These are phyloP conservation scores for Globisporangium orthogonon DNA, from an alignment of 352 stramenopile genomes.

Conservation along the genomic window DNA sequence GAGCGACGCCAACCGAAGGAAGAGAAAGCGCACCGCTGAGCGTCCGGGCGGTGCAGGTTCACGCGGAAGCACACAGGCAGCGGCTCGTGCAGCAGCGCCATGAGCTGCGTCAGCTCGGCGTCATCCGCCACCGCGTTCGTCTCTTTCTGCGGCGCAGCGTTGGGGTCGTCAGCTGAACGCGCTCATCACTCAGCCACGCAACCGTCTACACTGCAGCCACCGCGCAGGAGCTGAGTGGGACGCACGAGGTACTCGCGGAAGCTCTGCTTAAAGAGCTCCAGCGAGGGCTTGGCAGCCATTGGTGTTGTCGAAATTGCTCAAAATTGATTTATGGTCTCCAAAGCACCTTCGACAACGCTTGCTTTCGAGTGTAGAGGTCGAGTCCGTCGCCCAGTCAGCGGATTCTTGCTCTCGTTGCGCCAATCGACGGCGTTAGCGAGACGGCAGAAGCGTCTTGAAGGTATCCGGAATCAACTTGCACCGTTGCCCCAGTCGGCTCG, in stretches of 20 bases:
- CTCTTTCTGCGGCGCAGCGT: constrained; percentile 29
- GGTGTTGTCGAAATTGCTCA: too few species aligned
- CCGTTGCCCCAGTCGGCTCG: too few species aligned
- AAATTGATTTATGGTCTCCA: not conserved
- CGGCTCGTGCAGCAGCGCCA: constrained; percentile 69
- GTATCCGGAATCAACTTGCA: too few species aligned
- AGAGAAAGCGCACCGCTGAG: constrained; percentile 20
- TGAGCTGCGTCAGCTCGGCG: constrained; percentile 50
- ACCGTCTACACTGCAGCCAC: too few species aligned
- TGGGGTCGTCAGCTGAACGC: not conserved
- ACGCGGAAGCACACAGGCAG: constrained; percentile 79
- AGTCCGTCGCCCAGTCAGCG: too few species aligned
- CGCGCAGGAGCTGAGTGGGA: too few species aligned
- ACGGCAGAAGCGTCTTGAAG: too few species aligned
- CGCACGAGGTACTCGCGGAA: constrained; percentile 75
- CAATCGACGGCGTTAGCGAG: too few species aligned
- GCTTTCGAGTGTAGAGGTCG: too few species aligned
- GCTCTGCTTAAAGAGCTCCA: constrained; percentile 78
- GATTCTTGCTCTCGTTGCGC: too few species aligned
- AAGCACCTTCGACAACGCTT: constrained; percentile 2
- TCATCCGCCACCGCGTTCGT: constrained; percentile 47
- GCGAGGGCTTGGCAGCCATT: constrained; percentile 48
- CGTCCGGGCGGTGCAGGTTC: constrained; percentile 64
- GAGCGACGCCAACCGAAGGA: not conserved
- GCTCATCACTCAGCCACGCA: not conserved